These are phyloP conservation scores for Trifolium repens DNA, from an alignment of 306 rosid species.

Conservation along the genomic window DNA sequence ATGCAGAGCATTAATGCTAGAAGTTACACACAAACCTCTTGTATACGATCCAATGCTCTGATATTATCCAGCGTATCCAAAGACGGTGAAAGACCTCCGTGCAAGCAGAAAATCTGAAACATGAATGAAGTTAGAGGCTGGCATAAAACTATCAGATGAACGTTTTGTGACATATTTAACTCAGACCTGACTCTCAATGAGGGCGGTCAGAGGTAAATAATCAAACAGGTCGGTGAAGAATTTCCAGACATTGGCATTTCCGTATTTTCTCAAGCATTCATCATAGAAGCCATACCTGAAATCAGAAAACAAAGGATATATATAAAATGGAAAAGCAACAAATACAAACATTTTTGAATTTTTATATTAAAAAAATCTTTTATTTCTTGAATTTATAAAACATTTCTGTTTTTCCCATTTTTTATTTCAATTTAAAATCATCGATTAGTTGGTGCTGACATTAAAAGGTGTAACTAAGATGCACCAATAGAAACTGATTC, in stretches of 20 bases:
- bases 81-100: slow-evolving; percentile 98
- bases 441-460: slow-evolving; percentile 8
- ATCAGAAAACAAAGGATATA: slow-evolving; percentile 30
- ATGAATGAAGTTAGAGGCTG: slow-evolving; percentile 41
- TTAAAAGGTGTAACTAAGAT: slow-evolving; percentile 4
- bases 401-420: background rate
- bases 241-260: slow-evolving; percentile 99
- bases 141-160: slow-evolving; percentile 37
- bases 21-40: slow-evolving; percentile 65
- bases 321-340: slow-evolving; percentile 32
- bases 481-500: background rate
- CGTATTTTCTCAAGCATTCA: slow-evolving; percentile 97
- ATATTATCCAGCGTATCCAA: slow-evolving; percentile 94
- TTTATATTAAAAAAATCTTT: background rate
- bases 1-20: slow-evolving; percentile 29
- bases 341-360: slow-evolving; percentile 4
- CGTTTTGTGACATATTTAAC: slow-evolving; percentile 33
- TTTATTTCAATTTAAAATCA: slow-evolving; percentile 1
- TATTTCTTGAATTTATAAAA: background rate
- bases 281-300: slow-evolving; percentile 98
- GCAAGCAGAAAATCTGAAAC: slow-evolving; percentile 90
- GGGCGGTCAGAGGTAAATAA: slow-evolving; percentile 96
- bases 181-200: slow-evolving; percentile 97
- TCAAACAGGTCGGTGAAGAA: slow-evolving; percentile 89
- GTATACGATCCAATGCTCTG: slow-evolving; percentile 92